phyloP scores from a whole-genome alignment of 805 yeast genomes.

The Hanseniaspora taiwanica region DNA sequence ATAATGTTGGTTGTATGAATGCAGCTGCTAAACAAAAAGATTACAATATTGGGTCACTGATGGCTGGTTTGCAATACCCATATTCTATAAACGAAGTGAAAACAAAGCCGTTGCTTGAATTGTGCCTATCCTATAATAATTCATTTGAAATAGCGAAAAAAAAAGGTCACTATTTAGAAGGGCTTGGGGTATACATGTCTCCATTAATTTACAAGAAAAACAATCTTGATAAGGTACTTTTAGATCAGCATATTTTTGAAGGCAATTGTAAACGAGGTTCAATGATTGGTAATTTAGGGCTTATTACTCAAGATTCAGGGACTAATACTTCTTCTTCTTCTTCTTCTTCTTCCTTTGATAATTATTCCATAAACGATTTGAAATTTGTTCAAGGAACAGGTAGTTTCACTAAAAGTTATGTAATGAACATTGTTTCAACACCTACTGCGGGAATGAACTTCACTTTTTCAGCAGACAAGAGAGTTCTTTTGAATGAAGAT shows the following conservation, averaged over 20 bases:
- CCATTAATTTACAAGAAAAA: constrained; percentile 9
- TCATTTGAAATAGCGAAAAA: constrained; percentile 7
- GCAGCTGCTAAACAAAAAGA: constrained; percentile 12
- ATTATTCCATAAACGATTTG: background rate
- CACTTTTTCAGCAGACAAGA: background rate
- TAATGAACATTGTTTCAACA: background rate
- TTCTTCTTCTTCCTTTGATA: too few relatives aligned
- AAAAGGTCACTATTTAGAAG: constrained; percentile 10
- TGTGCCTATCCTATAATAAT: constrained; percentile 12
- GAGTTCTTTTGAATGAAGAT: background rate
- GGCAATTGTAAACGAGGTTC: background rate
- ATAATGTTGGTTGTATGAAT: too few relatives aligned
- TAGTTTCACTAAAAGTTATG: background rate
- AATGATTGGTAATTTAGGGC: constrained; percentile 1
- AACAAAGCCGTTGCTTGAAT: constrained; percentile 10
- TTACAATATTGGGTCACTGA: constrained; percentile 14
- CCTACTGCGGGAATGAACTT: background rate
- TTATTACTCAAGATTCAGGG: too few relatives aligned
- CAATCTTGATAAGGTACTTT: constrained; percentile 12
- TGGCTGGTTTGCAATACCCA: constrained; percentile 17
- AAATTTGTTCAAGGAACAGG: constrained; percentile 1
- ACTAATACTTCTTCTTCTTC: too few relatives aligned
- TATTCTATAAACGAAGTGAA: constrained; percentile 9
- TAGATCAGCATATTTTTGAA: constrained; percentile 6
- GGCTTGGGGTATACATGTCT: constrained; percentile 14